A percentile compares a stretch with the other conserved stretches of the same genome.
These are phyloP conservation scores for Solanum sejunctum DNA, from an alignment of 257 asterid species.

Conservation along the genomic window DNA sequence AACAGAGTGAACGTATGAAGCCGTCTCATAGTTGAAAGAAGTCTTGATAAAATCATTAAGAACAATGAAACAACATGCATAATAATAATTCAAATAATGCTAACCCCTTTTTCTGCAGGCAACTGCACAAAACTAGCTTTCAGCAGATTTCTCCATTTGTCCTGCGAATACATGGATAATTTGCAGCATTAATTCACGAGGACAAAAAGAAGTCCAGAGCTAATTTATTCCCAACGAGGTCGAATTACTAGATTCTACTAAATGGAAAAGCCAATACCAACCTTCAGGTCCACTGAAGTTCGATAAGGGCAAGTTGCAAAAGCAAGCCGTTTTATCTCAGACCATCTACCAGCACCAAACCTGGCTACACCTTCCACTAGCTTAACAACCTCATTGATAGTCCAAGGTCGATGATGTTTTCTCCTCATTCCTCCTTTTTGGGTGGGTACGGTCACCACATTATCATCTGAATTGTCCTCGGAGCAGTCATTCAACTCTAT, in stretches of 20 bases:
- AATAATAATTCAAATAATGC: constrained; percentile 1
- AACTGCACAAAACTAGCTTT: constrained; percentile 75
- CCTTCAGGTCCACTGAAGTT: constrained; percentile 97
- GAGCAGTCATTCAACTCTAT: constrained; percentile 27
- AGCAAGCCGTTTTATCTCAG: constrained; percentile 84
- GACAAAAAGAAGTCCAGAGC: background rate
- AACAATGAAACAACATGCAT: background rate
- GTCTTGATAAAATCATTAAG: background rate
- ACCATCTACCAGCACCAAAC: constrained; percentile 97
- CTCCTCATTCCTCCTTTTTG: constrained; percentile 67
- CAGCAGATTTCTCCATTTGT: constrained; percentile 96
- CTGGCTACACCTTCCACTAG: constrained; percentile 91
- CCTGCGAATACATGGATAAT: constrained; percentile 31
- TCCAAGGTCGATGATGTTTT: constrained; percentile 97
- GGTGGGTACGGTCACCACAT: constrained; percentile 28
- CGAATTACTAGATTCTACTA: background rate
- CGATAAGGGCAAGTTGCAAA: constrained; percentile 83
- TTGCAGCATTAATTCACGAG: background rate
- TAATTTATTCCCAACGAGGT: background rate
- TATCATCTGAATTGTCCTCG: constrained; percentile 50
- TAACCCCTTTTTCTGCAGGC: constrained; percentile 69
- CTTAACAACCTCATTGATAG: constrained; percentile 75
- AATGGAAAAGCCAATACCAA: constrained; percentile 10
- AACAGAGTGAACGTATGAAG: background rate
- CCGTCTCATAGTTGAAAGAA: background rate